Percentiles rank a stretch among this genome's conserved stretches.
Evolutionary conservation across 2,329 filamentous ascomycete genomes (phyloP).

Genomic region (Daldinia eschscholtzii): DNA sequence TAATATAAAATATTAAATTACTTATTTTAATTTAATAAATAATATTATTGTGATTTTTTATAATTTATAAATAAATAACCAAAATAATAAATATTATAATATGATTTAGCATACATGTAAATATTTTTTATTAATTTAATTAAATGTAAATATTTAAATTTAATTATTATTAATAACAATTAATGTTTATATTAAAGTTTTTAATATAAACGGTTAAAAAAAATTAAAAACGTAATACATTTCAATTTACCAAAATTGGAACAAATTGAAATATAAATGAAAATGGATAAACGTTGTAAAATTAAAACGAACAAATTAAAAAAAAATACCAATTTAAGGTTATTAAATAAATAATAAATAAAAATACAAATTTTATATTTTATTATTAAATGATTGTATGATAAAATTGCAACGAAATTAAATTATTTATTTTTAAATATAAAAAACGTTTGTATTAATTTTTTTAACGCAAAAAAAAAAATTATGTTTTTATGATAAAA

Average conservation of each 20-base stretch:
- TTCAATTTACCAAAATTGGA: too few species aligned
- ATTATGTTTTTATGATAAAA: background rate
- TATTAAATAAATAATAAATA: background rate
- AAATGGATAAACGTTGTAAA: background rate
- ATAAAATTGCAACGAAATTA: background rate
- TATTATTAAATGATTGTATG: background rate
- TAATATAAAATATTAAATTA: slow-evolving; percentile 1
- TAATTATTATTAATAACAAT: slow-evolving; percentile 4
- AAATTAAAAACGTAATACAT: too few species aligned
- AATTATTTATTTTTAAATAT: background rate
- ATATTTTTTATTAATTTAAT: slow-evolving; percentile 1
- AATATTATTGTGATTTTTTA: background rate
- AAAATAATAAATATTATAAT: background rate
- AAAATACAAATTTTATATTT: slow-evolving; percentile 2
- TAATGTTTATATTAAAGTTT: background rate
- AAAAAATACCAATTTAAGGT: background rate
- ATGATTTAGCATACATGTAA: background rate
- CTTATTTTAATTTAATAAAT: background rate
- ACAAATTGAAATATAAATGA: too few species aligned
- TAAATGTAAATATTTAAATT: background rate
- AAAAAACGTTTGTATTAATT: background rate
- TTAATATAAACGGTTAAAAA: background rate
- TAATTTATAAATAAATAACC: background rate
- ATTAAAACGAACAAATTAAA: background rate
- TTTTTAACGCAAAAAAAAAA: background rate